These are phyloP conservation scores for Letharia columbiana DNA, from an alignment of 495 filamentous ascomycete species.

Conservation along the genomic window DNA sequence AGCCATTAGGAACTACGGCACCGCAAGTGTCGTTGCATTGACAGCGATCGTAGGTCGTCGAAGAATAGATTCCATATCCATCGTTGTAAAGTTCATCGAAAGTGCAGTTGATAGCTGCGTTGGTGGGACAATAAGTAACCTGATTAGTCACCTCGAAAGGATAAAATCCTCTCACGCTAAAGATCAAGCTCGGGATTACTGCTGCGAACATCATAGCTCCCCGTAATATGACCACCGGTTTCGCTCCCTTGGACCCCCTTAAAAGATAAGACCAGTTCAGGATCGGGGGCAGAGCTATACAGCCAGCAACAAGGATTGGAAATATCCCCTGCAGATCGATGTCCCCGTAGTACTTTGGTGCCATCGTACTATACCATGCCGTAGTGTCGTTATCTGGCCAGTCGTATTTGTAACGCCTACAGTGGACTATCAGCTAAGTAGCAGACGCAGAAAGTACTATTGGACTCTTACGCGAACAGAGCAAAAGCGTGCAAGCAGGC, in stretches of 20 bases:
- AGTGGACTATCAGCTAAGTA: neutral
- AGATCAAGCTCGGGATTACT: neutral
- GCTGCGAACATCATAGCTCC: neutral
- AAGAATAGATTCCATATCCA: neutral
- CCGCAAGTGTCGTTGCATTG: constrained; percentile 5
- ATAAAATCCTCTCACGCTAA: neutral
- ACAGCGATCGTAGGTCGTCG: neutral
- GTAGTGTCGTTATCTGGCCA: neutral
- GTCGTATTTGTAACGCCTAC: neutral
- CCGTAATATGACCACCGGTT: neutral
- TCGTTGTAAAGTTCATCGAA: neutral
- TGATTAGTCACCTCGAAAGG: neutral
- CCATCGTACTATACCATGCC: neutral
- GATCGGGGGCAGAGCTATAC: neutral
- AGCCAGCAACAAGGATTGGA: neutral
- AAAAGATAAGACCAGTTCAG: neutral
- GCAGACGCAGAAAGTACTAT: neutral
- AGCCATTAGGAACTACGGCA: neutral
- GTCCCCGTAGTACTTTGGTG: constrained; percentile 1
- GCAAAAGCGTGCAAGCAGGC: constrained; percentile 3
- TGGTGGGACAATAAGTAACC: neutral
- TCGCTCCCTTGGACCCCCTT: neutral
- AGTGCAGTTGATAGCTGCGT: neutral
- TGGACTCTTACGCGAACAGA: neutral
- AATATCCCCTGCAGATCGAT: constrained; percentile 3